Conservation (phyloP, 805 yeast genomes). For the Saccharomycopsis schoenii region DNA sequence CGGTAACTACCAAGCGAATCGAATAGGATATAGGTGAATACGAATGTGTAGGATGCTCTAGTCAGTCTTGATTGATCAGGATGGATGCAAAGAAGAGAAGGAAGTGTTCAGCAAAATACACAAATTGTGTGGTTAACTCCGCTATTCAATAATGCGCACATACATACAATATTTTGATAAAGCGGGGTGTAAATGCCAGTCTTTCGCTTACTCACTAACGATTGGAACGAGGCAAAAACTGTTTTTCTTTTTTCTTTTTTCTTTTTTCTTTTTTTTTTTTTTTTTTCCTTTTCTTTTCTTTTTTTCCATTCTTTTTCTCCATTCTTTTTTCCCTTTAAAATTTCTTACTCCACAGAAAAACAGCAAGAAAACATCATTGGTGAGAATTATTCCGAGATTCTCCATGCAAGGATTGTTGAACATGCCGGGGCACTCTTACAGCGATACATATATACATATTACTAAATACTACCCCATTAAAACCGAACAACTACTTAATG, state of each 20-base stretch:
- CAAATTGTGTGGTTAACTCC: not conserved
- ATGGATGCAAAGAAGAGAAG: too few relatives aligned
- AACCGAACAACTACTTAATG: not conserved
- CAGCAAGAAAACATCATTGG: not conserved
- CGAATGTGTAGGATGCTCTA: too few relatives aligned
- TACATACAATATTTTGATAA: not conserved
- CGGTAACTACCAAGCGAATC: too few relatives aligned
- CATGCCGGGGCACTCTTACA: not conserved
- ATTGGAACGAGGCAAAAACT: not conserved
- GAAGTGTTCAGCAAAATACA: not conserved
- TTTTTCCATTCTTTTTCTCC: too few relatives aligned
- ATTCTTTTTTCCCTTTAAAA: too few relatives aligned
- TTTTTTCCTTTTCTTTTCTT: not conserved
- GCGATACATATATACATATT: not conserved
- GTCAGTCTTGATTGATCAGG: too few relatives aligned
- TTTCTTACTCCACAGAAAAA: not conserved
- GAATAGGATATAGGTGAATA: not conserved
- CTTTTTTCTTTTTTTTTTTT: not conserved
- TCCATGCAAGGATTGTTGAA: not conserved
- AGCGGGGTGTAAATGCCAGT: conserved; percentile 2
- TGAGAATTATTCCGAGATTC: not conserved
- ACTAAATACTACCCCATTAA: not conserved
- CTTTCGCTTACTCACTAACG: not conserved
- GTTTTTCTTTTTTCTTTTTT: not conserved
- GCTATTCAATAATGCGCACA: not conserved